These are phyloP conservation scores for Trematosphaeria pertusa DNA, from an alignment of 2,329 filamentous ascomycete genomes.

Conservation along the genomic window DNA sequence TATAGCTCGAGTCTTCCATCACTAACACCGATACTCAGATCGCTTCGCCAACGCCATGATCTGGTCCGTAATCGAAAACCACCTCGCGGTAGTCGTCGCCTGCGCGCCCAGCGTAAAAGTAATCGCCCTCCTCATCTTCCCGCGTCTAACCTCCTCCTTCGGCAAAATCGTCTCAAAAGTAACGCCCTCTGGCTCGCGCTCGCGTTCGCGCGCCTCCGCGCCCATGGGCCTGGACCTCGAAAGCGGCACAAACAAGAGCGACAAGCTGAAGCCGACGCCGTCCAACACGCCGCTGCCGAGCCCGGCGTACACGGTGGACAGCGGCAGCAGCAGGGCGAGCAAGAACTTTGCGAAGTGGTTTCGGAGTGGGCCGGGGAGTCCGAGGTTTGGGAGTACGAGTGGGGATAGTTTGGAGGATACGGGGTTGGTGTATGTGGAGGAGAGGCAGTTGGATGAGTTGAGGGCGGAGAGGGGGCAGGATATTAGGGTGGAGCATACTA, in stretches of 20 bases:
- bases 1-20: too few species aligned
- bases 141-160: constrained; percentile 29
- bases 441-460: constrained; percentile 8
- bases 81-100: constrained; percentile 45
- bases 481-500: constrained; percentile 13
- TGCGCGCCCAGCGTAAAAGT: constrained; percentile 45
- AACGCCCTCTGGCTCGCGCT: constrained; percentile 15
- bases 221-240: constrained; percentile 17
- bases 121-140: constrained; percentile 32
- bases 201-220: constrained; percentile 10
- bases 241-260: constrained; percentile 6
- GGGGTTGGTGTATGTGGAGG: constrained; percentile 23
- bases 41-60: constrained; percentile 38
- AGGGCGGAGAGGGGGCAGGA: constrained; percentile 2
- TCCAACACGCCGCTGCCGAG: constrained; percentile 12
- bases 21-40: constrained; percentile 13
- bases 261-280: constrained; percentile 14
- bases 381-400: constrained; percentile 3
- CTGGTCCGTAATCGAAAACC: constrained; percentile 46
- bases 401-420: constrained; percentile 20
- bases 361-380: constrained; percentile 4
- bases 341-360: constrained; percentile 21
- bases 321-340: constrained; percentile 6
- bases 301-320: constrained; percentile 7
- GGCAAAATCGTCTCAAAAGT: constrained; percentile 24